Evolutionary conservation across 2,329 filamentous ascomycete genomes (phyloP), one percentile per base, ranked within the genome.

Genomic region (Plenodomus tracheiphilus): DNA sequence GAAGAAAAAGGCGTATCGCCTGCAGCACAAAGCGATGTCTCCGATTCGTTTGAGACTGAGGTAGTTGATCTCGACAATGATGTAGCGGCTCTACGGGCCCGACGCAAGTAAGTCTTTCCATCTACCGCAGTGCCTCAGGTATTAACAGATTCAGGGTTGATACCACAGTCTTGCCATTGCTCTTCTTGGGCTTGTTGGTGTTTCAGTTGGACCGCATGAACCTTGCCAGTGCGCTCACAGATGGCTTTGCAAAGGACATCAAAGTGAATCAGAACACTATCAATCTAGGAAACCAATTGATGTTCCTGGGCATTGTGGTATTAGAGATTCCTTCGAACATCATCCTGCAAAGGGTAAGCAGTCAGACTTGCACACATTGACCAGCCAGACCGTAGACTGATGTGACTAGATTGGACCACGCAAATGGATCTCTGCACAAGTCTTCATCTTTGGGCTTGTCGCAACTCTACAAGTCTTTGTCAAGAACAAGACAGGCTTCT

Each of bases 191-290:
- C 1, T 67, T 82, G 1, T 68, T 81, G 1, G 76, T 77, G 36
- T 79, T 81, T 51, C 79, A 81, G 57, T 63, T 81, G 0, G 79
- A 82, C 50, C 75, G 79, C 20, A 81, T 79, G 70, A 81, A 81
- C 47, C 68, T 81, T 7, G 77, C 76, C 15, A 80, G 77, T 51
- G 78, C 78, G 7, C 62, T 81, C 0, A 81, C 79, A 0, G 77
- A 72, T 4, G 76, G 76, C 0, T 78, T 81, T 39, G 75, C 75
- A 1, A 61, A 64, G 2, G 70, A 75, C 30, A 76, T 80, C 22
- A 49, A 57, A 0, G 68, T 81, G 6, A 64, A 69, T 28, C 77
- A 80, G 50, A 71, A 74, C 18, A 79, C 75, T 0, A 74, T 81
- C 49, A 82, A 82, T 43, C 59, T 81, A 0, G 79, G 79, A 0